Evolutionary conservation across 1,284 basidiomycete genomes (phyloP).

Genomic region (Retiboletus fuscus): DNA sequence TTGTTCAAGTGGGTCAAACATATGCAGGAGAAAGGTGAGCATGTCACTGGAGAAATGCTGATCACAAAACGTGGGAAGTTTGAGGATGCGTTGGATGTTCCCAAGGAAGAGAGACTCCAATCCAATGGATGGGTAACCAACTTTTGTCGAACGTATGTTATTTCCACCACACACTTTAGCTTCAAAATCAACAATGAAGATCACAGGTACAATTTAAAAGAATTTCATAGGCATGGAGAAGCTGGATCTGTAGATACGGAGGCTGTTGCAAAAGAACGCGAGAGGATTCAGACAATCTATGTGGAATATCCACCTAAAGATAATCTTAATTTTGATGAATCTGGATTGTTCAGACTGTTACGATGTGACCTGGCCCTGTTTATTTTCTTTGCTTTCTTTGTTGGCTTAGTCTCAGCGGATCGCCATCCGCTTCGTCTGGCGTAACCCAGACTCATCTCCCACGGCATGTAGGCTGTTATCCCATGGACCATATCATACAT

Average conservation of each 20-base stretch:
- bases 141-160: not conserved
- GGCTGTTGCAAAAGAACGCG: not conserved
- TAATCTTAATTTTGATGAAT: too few species aligned
- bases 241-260: constrained; percentile 5
- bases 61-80: not conserved
- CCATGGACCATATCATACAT: too few species aligned
- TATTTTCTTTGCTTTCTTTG: too few species aligned
- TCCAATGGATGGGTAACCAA: constrained; percentile 14
- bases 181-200: too few species aligned
- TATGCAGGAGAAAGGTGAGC: constrained; percentile 25
- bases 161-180: too few species aligned
- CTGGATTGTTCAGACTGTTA: too few species aligned
- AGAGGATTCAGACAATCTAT: not conserved
- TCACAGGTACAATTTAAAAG: not conserved
- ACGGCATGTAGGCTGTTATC: too few species aligned
- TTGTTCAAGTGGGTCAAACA: constrained; percentile 21
- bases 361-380: too few species aligned
- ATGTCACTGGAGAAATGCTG: not conserved
- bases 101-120: constrained; percentile 1
- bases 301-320: not conserved
- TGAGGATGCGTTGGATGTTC: constrained; percentile 6
- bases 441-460: too few species aligned
- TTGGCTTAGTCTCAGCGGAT: too few species aligned
- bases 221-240: constrained; percentile 9
- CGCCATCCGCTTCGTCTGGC: too few species aligned